Percentiles rank a stretch among this genome's conserved stretches.
Conservation (phyloP, 495 filamentous ascomycete species). For the Cladorrhinum samala region DNA sequence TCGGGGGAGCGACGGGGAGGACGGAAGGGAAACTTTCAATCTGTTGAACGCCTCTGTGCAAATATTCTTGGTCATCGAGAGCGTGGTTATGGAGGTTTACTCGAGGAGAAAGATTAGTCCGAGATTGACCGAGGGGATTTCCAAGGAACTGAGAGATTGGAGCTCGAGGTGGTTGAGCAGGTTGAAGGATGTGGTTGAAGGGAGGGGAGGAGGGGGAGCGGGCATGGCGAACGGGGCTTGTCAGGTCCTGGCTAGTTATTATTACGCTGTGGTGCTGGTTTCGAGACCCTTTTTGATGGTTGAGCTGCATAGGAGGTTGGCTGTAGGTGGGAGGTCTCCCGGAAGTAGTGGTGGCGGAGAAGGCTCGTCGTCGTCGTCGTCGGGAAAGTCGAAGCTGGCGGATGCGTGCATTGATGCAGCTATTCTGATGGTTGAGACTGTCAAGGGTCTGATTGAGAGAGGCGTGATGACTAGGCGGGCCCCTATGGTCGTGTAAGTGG, state of each 20-base stretch:
- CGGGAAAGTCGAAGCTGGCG: slow-evolving; percentile 35
- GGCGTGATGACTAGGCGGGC: slow-evolving; percentile 30
- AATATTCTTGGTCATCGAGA: slow-evolving; percentile 36
- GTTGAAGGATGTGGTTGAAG: slow-evolving; percentile 26
- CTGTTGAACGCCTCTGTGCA: slow-evolving; percentile 41
- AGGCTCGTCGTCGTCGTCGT: too few relatives aligned
- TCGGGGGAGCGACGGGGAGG: slow-evolving; percentile 15
- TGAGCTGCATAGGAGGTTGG: slow-evolving; percentile 35
- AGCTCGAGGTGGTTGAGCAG: slow-evolving; percentile 32
- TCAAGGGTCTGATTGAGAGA: slow-evolving; percentile 29
- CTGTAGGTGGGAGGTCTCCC: slow-evolving; percentile 15
- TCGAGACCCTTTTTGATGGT: slow-evolving; percentile 44
- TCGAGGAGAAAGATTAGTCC: slow-evolving; percentile 41
- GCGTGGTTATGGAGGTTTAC: slow-evolving; percentile 38
- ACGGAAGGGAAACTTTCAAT: slow-evolving; percentile 32
- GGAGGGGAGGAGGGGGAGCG: slow-evolving; percentile 3
- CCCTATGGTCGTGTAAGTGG: slow-evolving; percentile 39
- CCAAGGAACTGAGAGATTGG: slow-evolving; percentile 41
- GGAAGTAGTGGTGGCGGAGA: neutral
- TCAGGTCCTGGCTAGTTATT: slow-evolving; percentile 38
- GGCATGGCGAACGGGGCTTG: slow-evolving; percentile 32
- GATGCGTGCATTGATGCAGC: slow-evolving; percentile 45
- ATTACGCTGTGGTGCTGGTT: slow-evolving; percentile 43
- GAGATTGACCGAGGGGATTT: slow-evolving; percentile 41
- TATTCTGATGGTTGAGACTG: slow-evolving; percentile 37